Conservation (phyloP, 306 rosid species). For the Vicia faba region DNA sequence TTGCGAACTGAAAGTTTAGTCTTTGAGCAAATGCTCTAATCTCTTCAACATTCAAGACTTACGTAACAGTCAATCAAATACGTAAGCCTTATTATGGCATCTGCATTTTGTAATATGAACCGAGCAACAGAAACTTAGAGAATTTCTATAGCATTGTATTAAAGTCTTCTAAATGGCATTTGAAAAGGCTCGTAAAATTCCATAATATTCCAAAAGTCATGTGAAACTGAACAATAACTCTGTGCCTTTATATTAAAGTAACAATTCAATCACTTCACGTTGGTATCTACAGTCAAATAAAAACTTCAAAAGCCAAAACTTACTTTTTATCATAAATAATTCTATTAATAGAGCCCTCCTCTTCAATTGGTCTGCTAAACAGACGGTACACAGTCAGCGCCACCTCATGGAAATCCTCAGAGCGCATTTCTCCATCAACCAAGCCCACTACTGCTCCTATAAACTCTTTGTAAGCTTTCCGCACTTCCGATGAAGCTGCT, state of each 20-base stretch:
- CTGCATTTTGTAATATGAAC: conserved; percentile 19
- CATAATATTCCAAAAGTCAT: not conserved
- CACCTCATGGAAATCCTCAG: conserved; percentile 85
- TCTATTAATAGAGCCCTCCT: conserved; percentile 40
- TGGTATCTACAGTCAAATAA: conserved; percentile 1
- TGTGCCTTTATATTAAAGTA: conserved; percentile 1
- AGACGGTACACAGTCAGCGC: conserved; percentile 43
- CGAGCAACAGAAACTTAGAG: conserved; percentile 18
- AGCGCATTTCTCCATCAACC: conserved; percentile 79
- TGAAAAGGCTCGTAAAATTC: not conserved
- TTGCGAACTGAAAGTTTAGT: conserved; percentile 25
- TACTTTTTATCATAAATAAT: conserved; percentile 52
- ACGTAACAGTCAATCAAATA: conserved; percentile 24
- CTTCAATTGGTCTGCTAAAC: conserved; percentile 40
- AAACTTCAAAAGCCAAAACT: conserved; percentile 36
- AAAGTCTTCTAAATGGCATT: conserved; percentile 9
- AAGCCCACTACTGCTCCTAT: conserved; percentile 76
- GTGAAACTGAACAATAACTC: conserved; percentile 3
- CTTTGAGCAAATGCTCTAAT: conserved; percentile 17
- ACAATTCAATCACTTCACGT: conserved; percentile 24
- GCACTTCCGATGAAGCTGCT: conserved; percentile 54
- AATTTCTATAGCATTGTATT: conserved; percentile 27
- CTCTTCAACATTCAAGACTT: conserved; percentile 33
- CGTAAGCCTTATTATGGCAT: conserved; percentile 17
- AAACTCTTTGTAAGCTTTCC: conserved; percentile 64